Base-by-base conservation (phyloP, 2,329 filamentous ascomycete species). In the Amylocarpus encephaloides region DNA sequence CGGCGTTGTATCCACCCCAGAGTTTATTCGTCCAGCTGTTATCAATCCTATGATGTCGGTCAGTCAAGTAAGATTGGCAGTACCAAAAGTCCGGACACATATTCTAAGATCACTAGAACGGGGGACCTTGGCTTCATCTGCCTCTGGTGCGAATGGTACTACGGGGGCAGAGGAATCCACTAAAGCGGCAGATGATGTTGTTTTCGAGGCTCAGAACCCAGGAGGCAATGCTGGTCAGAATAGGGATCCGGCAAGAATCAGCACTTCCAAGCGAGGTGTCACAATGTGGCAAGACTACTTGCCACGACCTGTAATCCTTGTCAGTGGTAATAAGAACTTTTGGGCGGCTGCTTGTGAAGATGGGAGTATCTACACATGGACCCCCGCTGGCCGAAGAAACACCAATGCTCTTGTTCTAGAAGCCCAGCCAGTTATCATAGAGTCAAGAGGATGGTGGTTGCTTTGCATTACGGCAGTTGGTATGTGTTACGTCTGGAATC, bases 331-430 rank as follows among this genome's bases (percentile, higher is more conserved):
- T 67, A 83, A 85, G 60, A 83, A 86, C 59, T 91, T 97, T 65
- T 98, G 93, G 87, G 86, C 88, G 0, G 92, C 86, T 13, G 91
- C 87, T 9, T 96, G 91, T 62, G 93, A 98, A 66, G 93, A 97
- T 64, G 93, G 90, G 13, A 88, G 84, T 15, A 67, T 98, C 6
- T 88, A 95, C 64, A 79, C 88, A 7, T 98, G 93, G 91, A 92
- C 91, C 1, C 89, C 92, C 1, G 89, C 91, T 12, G 93, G 93
- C 11, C 82, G 94, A 54, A 81, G 94, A 46, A 74, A 95, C 18
- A 74, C 95, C 49, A 95, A 88, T 62, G 83, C 91, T 4, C 77
- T 96, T 57, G 79, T 96, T 5, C 72, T 97, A 13, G 93, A 98
- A 70, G 84, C 92, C 2, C 91, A 97, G 62, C 88, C 93, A 0